These are phyloP conservation scores for Oryza brachyantha DNA, from an alignment of 176 grass and related monocot genomes.

Conservation along the genomic window DNA sequence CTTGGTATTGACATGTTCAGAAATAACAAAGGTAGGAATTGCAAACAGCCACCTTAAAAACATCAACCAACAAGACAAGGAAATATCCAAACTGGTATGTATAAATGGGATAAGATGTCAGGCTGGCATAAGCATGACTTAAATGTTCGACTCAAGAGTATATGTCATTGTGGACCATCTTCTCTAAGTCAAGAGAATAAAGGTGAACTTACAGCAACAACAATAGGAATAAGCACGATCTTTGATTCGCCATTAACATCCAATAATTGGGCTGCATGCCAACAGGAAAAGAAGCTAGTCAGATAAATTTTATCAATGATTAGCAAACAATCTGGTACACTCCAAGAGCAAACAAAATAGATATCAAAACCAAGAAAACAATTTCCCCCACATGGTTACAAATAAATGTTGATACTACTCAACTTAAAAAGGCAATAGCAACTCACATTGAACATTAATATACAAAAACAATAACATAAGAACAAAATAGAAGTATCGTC, in stretches of 20 bases:
- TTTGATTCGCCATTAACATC: constrained; percentile 66
- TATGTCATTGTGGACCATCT: neutral
- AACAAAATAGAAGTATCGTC: neutral
- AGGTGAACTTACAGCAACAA: constrained; percentile 73
- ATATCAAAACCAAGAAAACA: neutral
- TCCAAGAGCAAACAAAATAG: neutral
- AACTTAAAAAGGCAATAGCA: neutral
- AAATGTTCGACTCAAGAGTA: neutral
- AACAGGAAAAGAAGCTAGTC: constrained; percentile 15
- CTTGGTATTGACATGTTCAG: neutral
- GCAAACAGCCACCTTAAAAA: neutral
- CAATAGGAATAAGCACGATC: constrained; percentile 70
- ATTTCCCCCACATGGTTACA: neutral
- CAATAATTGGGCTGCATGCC: constrained; percentile 68
- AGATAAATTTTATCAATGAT: neutral
- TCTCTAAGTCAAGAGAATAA: neutral
- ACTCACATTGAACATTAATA: neutral
- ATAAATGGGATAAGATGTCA: neutral
- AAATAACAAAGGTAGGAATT: neutral
- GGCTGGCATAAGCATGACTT: neutral
- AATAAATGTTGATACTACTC: neutral
- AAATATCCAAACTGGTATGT: neutral
- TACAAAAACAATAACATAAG: neutral
- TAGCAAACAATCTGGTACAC: neutral
- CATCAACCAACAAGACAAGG: neutral